phyloP scores from a whole-genome alignment of 2,329 filamentous ascomycete species.

The Ilyonectria destructans region DNA sequence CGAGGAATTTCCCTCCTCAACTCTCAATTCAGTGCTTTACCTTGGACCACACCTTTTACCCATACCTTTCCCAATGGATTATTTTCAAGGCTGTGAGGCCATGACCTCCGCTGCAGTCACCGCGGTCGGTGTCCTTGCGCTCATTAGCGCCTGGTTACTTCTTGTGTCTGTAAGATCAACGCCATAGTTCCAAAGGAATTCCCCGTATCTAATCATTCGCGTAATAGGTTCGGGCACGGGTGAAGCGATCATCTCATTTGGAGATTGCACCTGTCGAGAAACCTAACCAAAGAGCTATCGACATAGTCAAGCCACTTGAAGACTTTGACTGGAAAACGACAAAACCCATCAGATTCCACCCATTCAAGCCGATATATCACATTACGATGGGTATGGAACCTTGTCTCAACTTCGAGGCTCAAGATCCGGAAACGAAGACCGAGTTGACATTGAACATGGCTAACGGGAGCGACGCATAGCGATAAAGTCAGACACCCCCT shows the following conservation, averaged over 20 bases:
- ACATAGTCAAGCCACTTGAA: slow-evolving; percentile 1
- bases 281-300: not conserved
- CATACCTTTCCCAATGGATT: too few relatives aligned
- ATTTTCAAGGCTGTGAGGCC: too few relatives aligned
- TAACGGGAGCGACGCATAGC: not conserved
- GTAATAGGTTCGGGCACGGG: not conserved
- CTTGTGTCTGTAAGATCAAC: too few relatives aligned
- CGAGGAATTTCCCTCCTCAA: too few relatives aligned
- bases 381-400: slow-evolving; percentile 11
- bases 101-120: too few relatives aligned
- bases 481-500: slow-evolving; percentile 55
- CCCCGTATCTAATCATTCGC: too few relatives aligned
- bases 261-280: not conserved
- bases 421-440: not conserved
- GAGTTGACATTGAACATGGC: not conserved
- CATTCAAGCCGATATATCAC: slow-evolving; percentile 14
- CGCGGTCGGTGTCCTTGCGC: too few relatives aligned
- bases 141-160: too few relatives aligned
- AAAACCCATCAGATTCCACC: not conserved
- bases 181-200: too few relatives aligned
- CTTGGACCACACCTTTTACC: too few relatives aligned
- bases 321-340: slow-evolving; percentile 4
- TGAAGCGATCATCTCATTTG: not conserved
- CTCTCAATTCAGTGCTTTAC: too few relatives aligned
- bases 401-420: too few relatives aligned